Base-by-base conservation (phyloP, 1,284 basidiomycete genomes). In the Wallemia hederae region DNA sequence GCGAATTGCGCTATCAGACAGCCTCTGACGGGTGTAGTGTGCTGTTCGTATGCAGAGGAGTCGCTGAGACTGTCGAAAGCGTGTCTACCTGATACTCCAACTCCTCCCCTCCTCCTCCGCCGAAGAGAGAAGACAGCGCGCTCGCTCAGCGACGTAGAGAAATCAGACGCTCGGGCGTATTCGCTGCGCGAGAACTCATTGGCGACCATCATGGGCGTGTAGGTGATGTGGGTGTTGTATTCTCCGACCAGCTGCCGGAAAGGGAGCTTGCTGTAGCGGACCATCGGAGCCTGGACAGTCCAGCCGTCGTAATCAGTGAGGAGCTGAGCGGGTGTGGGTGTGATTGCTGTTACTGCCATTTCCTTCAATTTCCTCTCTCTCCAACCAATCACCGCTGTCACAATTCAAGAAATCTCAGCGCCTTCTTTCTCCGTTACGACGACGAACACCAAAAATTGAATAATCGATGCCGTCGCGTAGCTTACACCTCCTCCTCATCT, bases 121-220 rank as follows among this genome's bases (percentile, higher is more conserved):
- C 64, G 63, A 64, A 78, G 70, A 65, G 68, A 67, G 65, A 76
- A 79, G 17, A 72, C 70, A 14, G 77, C 78, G 26, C 78, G 70
- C 67, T 80, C 78, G 24, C 68, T 64, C 0, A 60, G 61, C 17
- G 71, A 72, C 0, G 77, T 78, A 1, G 73, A 70, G 65, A 80
- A 79, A 65, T 80, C 78, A 1, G 73, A 69, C 24, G 74, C 70
- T 55, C 78, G 67, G 1, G 77, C 78, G 2, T 70, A 71, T 60
- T 74, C 71, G 2, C 75, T 76, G 17, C 77, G 71, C 29, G 74
- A 74, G 24, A 27, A 49, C 14, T 15, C 25, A 15, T 70, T 67
- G 0, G 71, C 76, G 59, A 80, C 72, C 27, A 78, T 78, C 78
- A 80, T 80, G 0, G 78, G 78, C 19, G 78, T 78, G 60, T 75